Base-by-base conservation (phyloP, 495 filamentous ascomycete species). In the Bacidia gigantensis region DNA sequence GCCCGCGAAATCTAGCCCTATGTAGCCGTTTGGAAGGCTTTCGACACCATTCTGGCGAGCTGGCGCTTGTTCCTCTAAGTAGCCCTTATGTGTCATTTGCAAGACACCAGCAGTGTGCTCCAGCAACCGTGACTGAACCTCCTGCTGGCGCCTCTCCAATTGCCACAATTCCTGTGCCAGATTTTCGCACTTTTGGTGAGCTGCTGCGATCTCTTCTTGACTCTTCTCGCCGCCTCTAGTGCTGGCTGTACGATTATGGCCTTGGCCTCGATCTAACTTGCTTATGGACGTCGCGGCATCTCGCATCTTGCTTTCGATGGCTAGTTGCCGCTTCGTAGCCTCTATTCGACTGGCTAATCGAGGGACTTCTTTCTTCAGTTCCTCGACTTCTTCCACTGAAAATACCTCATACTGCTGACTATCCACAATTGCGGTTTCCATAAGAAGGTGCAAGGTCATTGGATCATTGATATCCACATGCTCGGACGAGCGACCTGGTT, bases 21-120 rank as follows among this genome's bases (percentile, higher is more conserved):
- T 26, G 14, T 72, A 69, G 14, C 70, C 65, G 49, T 76, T 77
- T 21, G 72, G 72, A 59, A 79, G 78, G 3, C 73, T 75, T 58
- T 78, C 77, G 51, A 82, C 73, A 62, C 79, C 83, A 58, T 84
- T 79, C n/a, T 80, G 78, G 54, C 78, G 76, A 0, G 79, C 83
- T 51, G 81, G 74, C 0, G 61, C 54, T 32, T 69, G 65, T 53
- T 77, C 74, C 54, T 75, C 76, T 54, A 73, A 51, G 49, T 57
- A 50, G 12, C 77, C 76, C 56, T 82, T 81, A 61, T 96, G 88
- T 14, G 87, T 88, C 72, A 92, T 75, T 60, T 94, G 87, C 57
- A 96, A 66, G 25, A 97, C 84, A 32, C 84, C 92, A 25, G 92
- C 88, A 0, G 88, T 95, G 64, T 98, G 92, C 61, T 89, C 78